Base-by-base conservation (phyloP, 208 protist genomes). In the Trypanosoma lewisi region DNA sequence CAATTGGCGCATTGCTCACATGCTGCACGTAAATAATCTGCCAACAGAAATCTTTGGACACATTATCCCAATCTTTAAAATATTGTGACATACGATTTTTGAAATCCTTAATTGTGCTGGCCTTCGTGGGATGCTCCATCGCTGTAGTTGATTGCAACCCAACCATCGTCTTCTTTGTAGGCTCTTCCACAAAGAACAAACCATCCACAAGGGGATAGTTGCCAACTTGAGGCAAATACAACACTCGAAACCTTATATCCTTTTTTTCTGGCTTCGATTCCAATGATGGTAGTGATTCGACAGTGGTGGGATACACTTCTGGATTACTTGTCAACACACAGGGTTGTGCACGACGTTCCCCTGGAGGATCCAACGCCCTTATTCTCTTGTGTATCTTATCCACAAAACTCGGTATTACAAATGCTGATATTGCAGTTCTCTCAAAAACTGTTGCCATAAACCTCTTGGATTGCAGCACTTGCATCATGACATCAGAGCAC, bases 81-180 rank as follows among this genome's bases (percentile, higher is more conserved):
- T 9, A 2, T 30, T 2, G 9, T 9, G 23, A 8, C 47, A 51
- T 8, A 30, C 12, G 25, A 12, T 51, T 21, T 2, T 30, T 51
- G 25, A 27, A 27, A 12, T 51, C 19, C 47, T 11, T 2, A 12
- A 51, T 16, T 19, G n/a, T 30, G 25, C 47, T 27, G 23, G 19
- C 12, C 28, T 8, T 51, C 14, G 21, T 27, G 47, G 3, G 23
- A 21, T 51, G 47, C n/a, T 2, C 7, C 5, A 16, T 51, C 44
- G 44, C 44, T 25, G 44, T 49, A 21, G 44, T 21, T 16, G 21
- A 8, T 16, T 49, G 44, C 44, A 49, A 16, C 44, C 44, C 44
- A 49, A 49, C 44, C 44, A 49, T 49, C 21, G 21, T 49, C 44
- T 49, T 49, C 44, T 16, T 4, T 21, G n/a, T n/a, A n/a, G n/a